Base-by-base conservation (phyloP, 768 basidiomycete species). In the Cubamyces lactineus region DNA sequence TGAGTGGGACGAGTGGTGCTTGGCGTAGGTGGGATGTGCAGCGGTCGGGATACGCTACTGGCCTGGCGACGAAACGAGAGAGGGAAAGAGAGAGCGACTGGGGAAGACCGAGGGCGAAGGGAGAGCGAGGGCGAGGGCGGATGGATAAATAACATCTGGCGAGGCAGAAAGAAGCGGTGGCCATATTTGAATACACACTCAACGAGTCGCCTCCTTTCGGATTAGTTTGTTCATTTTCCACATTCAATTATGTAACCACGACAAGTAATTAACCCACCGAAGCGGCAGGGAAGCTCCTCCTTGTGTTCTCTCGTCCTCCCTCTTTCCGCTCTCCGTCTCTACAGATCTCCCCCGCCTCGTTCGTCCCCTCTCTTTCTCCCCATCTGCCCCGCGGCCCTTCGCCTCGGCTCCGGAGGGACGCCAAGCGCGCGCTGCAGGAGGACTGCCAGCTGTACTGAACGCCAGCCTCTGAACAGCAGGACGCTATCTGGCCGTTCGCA, bases 81-180 rank as follows among this genome's bases (percentile, higher is more conserved):
- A 43, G 51, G 46, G 43, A 39, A 17, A 21, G 61, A 62, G 61
- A 19, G 61, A 62, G 49, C 43, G 57, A 53, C 62, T 26, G 57
- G 48, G 56, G 59, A 43, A 55, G 58, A 34, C 51, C 41, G 52
- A 59, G 55, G 61, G 61, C 43, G 57, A 40, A 46, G 48, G n/a
- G 55, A 17, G 55, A 52, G 52, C 17, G 51, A 43, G 34, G 47
- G 9, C 4, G 41, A 30, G 53, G 59, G 60, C 21, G 52, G 38
- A 41, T 64, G 63, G 63, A 60, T 64, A 64, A 64, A 64, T 64
- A 64, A 60, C 63, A 64, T 64, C 57, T 59, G 57, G 62, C 54
- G 50, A 41, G 62, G 53, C 52, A 60, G 60, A 51, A 61, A 60
- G 64, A 65, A 65, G 64, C 59, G 55, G 61, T 42, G 56, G 38